Base-by-base conservation (phyloP, 2,329 filamentous ascomycete species). In the Penicillium aurantiogriseum region DNA sequence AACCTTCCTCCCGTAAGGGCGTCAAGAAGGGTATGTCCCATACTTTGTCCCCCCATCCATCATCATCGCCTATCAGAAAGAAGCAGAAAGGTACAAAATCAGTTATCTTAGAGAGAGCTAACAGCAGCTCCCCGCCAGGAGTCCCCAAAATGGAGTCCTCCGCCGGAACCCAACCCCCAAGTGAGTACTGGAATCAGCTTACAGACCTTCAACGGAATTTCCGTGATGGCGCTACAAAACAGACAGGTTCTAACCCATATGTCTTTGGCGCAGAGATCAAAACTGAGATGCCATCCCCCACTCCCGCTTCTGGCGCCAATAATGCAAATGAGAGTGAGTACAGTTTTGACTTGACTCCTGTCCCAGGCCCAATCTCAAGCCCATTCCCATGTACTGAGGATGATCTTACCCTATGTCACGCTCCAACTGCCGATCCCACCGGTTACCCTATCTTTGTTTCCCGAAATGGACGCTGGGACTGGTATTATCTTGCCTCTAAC, bases 371-470 rank as follows among this genome's bases (percentile, higher is more conserved):
- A 15, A 19, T 15, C 25, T 23, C 17, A 31, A 6, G 15, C 39
- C 15, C 10, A 38, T 48, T 48, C 2, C 51, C 43, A 33, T 48
- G 2, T 25, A 33, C 35, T 10, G 15, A 27, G n/a, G 35, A 25
- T 10, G 43, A 48, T 23, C 6, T 48, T 23, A 33, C 13, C n/a
- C 10, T 48, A 13, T 23, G 43, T 4, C 19, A 23, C 6, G 23
- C 19, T 10, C 9, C 51, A 11, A 40, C 25, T 25, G 25, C 15
- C 5, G 35, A 48, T 7, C n/a, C 7, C 25, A 38, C 21, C 10
- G 19, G 27, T 27, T 42, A 23, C 23, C 52, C 52, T n/a, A 49
- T 49, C 10, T 54, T 54, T 35, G 10, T 49, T 29, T 50, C 44
- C 17, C 27, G 21, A 39, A 50, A 50, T 54, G 27, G 36, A 9